Conservation (phyloP, 2,329 filamentous ascomycete species). For the Aspergillus sclerotialis region DNA sequence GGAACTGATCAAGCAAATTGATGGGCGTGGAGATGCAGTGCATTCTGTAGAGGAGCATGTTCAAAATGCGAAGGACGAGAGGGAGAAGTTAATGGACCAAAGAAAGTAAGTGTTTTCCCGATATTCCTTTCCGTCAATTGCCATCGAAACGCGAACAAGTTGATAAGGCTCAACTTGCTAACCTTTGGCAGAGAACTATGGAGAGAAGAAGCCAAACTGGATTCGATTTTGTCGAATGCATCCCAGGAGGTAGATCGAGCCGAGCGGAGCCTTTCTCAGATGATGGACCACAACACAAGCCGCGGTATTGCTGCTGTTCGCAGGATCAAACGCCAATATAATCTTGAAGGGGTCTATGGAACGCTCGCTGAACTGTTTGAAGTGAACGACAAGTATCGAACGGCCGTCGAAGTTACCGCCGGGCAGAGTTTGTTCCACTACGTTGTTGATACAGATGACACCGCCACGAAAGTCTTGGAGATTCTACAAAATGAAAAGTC, state of each 20-base stretch:
- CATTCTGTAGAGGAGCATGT: constrained; percentile 66
- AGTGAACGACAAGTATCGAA: constrained; percentile 74
- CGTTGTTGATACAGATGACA: constrained; percentile 85
- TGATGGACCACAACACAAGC: constrained; percentile 84
- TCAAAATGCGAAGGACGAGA: constrained; percentile 66
- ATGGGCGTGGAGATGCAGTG: constrained; percentile 70
- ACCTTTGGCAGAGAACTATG: constrained; percentile 53
- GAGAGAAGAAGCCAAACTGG: constrained; percentile 81
- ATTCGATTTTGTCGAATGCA: constrained; percentile 67
- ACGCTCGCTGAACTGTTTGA: constrained; percentile 89
- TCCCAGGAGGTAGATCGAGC: constrained; percentile 70
- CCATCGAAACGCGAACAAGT: constrained; percentile 6
- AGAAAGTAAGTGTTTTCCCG: constrained; percentile 52
- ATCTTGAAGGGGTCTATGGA: constrained; percentile 82
- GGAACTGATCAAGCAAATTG: constrained; percentile 63
- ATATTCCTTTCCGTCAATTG: not conserved
- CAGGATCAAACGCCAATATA: constrained; percentile 69
- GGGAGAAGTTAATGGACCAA: constrained; percentile 76
- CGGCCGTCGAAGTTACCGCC: constrained; percentile 87
- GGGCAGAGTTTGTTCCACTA: constrained; percentile 93
- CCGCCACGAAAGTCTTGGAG: constrained; percentile 74
- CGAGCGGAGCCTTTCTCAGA: constrained; percentile 68
- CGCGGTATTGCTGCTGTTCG: constrained; percentile 82
- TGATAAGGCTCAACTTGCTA: too few species aligned
- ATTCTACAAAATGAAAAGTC: constrained; percentile 70